phyloP scores from a whole-genome alignment of 1,284 basidiomycete species.

The Ceratobasidium sp. region DNA sequence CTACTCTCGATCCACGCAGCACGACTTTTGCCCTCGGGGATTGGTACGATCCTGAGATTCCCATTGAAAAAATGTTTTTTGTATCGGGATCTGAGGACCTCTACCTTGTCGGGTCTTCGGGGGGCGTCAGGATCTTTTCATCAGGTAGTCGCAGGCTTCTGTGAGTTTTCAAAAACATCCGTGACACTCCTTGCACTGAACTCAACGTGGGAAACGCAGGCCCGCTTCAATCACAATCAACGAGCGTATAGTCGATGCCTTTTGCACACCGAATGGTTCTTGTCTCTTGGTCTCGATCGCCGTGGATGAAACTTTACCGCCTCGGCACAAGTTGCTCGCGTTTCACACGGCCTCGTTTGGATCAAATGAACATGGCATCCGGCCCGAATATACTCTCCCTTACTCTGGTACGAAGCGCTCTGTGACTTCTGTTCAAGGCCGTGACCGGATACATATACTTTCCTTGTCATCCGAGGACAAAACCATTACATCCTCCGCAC shows the following conservation, averaged over 20 bases:
- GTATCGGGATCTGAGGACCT: slow-evolving; percentile 44
- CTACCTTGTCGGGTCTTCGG: slow-evolving; percentile 40
- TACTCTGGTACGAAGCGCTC: slow-evolving; percentile 50
- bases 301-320: not conserved
- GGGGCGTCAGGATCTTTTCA: slow-evolving; percentile 39
- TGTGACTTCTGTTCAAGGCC: slow-evolving; percentile 61
- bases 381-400: slow-evolving; percentile 49
- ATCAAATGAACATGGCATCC: slow-evolving; percentile 59
- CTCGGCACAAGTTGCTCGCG: slow-evolving; percentile 53
- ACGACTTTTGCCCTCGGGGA: slow-evolving; percentile 10
- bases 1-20: not conserved
- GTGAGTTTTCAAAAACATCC: not conserved
- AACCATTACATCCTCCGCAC: slow-evolving; percentile 57
- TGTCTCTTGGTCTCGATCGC: slow-evolving; percentile 15
- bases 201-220: not conserved
- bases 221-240: not conserved
- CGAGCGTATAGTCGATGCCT: not conserved
- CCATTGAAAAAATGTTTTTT: slow-evolving; percentile 37
- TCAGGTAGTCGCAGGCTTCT: slow-evolving; percentile 21
- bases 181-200: not conserved
- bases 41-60: slow-evolving; percentile 25
- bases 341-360: slow-evolving; percentile 70
- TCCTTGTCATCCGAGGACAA: slow-evolving; percentile 55
- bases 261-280: slow-evolving; percentile 32
- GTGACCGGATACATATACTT: slow-evolving; percentile 60